Conservation (phyloP, 805 yeast species). For the Ogataea wickerhamii region DNA sequence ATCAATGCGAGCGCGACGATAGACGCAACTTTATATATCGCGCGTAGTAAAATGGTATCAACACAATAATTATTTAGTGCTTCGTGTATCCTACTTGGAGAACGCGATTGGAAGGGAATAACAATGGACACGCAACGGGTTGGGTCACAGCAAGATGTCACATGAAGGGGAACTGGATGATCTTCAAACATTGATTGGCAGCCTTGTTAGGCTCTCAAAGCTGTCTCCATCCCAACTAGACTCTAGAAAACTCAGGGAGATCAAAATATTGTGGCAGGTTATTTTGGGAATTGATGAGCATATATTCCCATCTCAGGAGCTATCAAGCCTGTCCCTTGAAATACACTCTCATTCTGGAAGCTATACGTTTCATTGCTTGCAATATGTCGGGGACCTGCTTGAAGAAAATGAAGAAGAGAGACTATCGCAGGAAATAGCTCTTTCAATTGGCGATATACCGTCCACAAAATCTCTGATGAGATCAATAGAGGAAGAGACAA, state of each 20-base stretch:
- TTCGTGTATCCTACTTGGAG: too few species aligned
- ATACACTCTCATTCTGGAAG: slow-evolving; percentile 11
- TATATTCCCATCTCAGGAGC: slow-evolving; percentile 14
- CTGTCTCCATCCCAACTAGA: slow-evolving; percentile 6
- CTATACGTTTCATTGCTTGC: slow-evolving; percentile 16
- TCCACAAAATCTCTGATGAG: slow-evolving; percentile 11
- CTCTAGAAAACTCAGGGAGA: slow-evolving; percentile 10
- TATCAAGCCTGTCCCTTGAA: slow-evolving; percentile 16
- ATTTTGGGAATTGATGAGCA: slow-evolving; percentile 25
- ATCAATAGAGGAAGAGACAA: slow-evolving; percentile 21
- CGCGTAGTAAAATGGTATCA: too few species aligned
- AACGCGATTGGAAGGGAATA: too few species aligned
- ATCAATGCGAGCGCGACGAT: too few species aligned
- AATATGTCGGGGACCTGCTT: slow-evolving; percentile 1
- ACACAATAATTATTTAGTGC: too few species aligned
- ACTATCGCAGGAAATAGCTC: slow-evolving; percentile 5
- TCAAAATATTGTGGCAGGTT: slow-evolving; percentile 24
- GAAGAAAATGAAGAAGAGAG: neutral
- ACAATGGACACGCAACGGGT: too few species aligned
- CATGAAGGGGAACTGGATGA: slow-evolving; percentile 12
- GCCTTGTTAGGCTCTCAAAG: slow-evolving; percentile 11
- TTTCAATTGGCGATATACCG: slow-evolving; percentile 14
- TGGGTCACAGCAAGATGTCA: neutral
- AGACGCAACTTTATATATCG: too few species aligned
- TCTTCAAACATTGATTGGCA: slow-evolving; percentile 14